A percentile compares a stretch with the other conserved stretches of the same genome.
Evolutionary conservation across 257 asterid genomes (phyloP).

Genomic region (Solanum appendiculatum): DNA sequence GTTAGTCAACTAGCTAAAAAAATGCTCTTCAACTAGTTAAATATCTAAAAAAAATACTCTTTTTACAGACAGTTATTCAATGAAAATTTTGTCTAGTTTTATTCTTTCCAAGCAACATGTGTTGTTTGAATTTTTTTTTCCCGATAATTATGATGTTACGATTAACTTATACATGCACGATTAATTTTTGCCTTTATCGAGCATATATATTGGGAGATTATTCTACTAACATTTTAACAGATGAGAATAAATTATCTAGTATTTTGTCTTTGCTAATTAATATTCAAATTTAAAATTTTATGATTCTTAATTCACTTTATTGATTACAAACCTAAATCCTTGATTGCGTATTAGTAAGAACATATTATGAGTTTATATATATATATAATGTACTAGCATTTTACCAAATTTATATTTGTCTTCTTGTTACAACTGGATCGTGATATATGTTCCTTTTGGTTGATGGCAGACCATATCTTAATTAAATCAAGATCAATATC

Average conservation of each 20-base stretch:
- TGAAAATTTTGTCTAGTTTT: background rate
- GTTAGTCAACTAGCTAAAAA: background rate
- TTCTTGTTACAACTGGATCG: background rate
- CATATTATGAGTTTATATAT: background rate
- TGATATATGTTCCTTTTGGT: background rate
- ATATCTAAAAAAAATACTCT: background rate
- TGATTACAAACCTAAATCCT: background rate
- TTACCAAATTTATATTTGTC: background rate
- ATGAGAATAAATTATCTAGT: background rate
- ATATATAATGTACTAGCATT: background rate
- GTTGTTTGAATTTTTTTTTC: background rate
- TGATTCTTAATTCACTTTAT: background rate
- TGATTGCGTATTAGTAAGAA: background rate
- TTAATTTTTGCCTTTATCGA: background rate
- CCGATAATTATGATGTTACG: background rate
- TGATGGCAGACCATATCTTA: conserved; percentile 11
- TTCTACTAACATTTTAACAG: too few species aligned
- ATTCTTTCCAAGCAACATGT: background rate
- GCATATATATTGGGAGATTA: background rate
- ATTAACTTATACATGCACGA: background rate
- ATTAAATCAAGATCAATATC: background rate
- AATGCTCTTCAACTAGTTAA: background rate
- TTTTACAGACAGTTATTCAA: background rate
- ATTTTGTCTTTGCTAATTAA: background rate
- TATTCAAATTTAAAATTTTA: background rate